A percentile compares a stretch with the other conserved stretches of the same genome.
These are phyloP conservation scores for Porphyra umbilicalis DNA, from an alignment of 31 red algal genomes.

Conservation along the genomic window DNA sequence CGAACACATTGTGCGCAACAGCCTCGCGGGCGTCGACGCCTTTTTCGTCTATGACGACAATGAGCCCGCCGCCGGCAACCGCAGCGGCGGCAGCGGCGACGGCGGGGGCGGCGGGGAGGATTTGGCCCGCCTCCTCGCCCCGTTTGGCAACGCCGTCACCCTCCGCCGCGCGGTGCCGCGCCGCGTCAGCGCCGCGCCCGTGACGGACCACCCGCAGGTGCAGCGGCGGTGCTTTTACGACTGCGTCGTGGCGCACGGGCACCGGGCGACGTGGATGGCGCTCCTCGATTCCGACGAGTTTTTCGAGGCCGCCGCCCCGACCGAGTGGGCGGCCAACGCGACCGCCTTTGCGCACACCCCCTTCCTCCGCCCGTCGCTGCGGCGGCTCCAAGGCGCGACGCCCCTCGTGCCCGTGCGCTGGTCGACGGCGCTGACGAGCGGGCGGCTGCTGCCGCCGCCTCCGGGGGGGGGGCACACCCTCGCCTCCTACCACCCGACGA, in stretches of 20 bases:
- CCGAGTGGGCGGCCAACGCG: not conserved
- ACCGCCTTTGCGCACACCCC: not conserved
- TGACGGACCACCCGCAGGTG: not conserved
- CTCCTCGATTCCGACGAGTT: constrained; percentile 58
- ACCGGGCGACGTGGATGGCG: constrained; percentile 29
- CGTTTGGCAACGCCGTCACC: not conserved
- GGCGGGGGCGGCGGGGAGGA: not conserved
- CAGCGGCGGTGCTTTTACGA: constrained; percentile 3
- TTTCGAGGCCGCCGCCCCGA: constrained; percentile 26
- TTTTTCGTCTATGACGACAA: constrained; percentile 42
- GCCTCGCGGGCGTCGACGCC: constrained; percentile 40
- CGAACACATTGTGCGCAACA: constrained; percentile 40
- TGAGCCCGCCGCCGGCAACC: not conserved
- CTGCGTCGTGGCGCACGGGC: constrained; percentile 21
- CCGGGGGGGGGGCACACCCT: not conserved
- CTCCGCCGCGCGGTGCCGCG: not conserved
- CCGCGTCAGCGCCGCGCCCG: not conserved
- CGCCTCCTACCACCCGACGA: not conserved
- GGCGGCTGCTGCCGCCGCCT: constrained; percentile 13
- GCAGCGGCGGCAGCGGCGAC: not conserved
- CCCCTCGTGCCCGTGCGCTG: constrained; percentile 23
- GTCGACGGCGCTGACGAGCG: constrained; percentile 46
- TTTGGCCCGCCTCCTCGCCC: not conserved
- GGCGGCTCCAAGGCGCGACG: not conserved
- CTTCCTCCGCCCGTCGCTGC: not conserved